These are phyloP conservation scores for Anthostomella pinea DNA, from an alignment of 2,329 filamentous ascomycete species.

Conservation along the genomic window DNA sequence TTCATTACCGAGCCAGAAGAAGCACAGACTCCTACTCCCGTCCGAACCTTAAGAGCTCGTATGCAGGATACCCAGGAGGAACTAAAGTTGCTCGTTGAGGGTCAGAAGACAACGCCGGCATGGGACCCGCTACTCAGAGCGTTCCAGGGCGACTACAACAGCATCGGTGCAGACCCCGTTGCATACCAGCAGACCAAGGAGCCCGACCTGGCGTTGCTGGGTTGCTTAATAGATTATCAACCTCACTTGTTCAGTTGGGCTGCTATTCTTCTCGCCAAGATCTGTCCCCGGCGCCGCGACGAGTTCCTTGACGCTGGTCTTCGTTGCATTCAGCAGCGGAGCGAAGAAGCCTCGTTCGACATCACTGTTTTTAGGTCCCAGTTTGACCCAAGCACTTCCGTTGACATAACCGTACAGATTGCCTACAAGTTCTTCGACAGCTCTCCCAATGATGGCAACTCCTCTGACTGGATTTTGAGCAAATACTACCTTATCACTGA, in stretches of 20 bases:
- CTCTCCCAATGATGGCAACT: constrained; percentile 7
- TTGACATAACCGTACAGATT: constrained; percentile 15
- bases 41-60: constrained; percentile 32
- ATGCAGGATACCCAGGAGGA: constrained; percentile 29
- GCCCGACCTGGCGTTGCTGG: constrained; percentile 23
- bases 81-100: constrained; percentile 15
- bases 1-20: constrained; percentile 33
- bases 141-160: constrained; percentile 18
- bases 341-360: constrained; percentile 21
- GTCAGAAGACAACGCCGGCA: constrained; percentile 13
- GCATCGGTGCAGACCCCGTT: constrained; percentile 1
- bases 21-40: constrained; percentile 34
- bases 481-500: constrained; percentile 19
- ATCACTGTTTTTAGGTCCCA: constrained; percentile 28
- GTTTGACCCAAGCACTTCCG: constrained; percentile 19
- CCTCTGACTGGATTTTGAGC: constrained; percentile 17
- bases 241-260: constrained; percentile 28
- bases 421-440: constrained; percentile 25
- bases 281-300: constrained; percentile 24
- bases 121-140: constrained; percentile 22
- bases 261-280: constrained; percentile 23
- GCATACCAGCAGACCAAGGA: constrained; percentile 7
- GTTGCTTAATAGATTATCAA: constrained; percentile 25
- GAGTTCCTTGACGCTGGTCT: constrained; percentile 26
- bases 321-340: constrained; percentile 23